A percentile compares a stretch with the other conserved stretches of the same genome.
These are phyloP conservation scores for Pseudonitzschia pungens DNA, from an alignment of 108 stramenopile genomes.

Conservation along the genomic window DNA sequence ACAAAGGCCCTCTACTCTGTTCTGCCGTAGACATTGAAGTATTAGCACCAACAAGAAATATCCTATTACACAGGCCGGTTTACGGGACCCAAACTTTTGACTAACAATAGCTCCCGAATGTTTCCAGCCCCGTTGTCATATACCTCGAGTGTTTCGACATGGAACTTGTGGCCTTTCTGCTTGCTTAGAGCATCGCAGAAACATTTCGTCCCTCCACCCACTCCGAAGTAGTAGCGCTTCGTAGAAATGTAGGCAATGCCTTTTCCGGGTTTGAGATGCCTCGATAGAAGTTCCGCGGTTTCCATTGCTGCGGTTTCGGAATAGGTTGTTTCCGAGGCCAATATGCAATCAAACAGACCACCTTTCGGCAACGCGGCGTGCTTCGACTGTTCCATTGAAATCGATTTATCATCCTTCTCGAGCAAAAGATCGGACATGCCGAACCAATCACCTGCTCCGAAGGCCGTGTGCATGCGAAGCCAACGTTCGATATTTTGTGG, in stretches of 20 bases:
- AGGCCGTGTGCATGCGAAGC: slow-evolving; percentile 37
- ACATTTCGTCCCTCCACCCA: slow-evolving; percentile 66
- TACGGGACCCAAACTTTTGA: slow-evolving; percentile 17
- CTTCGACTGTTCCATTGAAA: not conserved
- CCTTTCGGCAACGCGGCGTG: slow-evolving; percentile 23
- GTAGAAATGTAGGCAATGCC: slow-evolving; percentile 74
- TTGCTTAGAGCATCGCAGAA: not conserved
- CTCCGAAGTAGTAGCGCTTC: slow-evolving; percentile 89
- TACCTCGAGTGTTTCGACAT: slow-evolving; percentile 33
- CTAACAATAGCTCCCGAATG: slow-evolving; percentile 72
- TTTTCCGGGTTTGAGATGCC: slow-evolving; percentile 51
- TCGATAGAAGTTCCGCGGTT: slow-evolving; percentile 59
- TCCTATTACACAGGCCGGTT: too few species aligned
- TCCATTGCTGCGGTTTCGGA: slow-evolving; percentile 58
- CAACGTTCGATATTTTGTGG: slow-evolving; percentile 11
- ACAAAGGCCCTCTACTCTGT: slow-evolving; percentile 9
- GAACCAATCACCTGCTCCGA: slow-evolving; percentile 75
- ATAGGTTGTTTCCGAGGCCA: slow-evolving; percentile 86
- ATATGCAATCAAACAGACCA: slow-evolving; percentile 63
- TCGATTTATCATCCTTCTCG: not conserved
- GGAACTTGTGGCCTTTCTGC: not conserved
- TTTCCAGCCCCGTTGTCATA: slow-evolving; percentile 76
- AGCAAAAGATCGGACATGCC: slow-evolving; percentile 47
- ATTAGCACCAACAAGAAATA: not conserved
- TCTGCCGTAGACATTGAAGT: not conserved